Base-by-base conservation (phyloP, 345 rosid species). In the Anacardium occidentale region DNA sequence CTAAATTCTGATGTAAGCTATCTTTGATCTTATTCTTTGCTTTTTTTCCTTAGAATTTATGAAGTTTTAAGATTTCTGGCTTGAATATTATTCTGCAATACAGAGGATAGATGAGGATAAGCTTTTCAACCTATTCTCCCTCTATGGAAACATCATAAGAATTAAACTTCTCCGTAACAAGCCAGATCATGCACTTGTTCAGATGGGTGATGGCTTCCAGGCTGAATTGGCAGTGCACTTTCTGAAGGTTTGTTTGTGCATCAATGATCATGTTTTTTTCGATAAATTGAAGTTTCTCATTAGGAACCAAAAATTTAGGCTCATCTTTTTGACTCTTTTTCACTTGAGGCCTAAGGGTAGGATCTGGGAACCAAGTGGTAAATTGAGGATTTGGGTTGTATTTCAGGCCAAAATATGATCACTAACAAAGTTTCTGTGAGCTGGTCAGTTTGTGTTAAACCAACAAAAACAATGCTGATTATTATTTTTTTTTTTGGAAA, bases 121-220 rank as follows among this genome's bases (percentile, higher is more conserved):
- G 84, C 96, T 95, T 71, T 95, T 95, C 79, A 92, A 95, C 79
- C 82, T 95, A 29, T 95, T 95, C 77, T 95, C 99, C 44, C 89
- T 95, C 47, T 95, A 95, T 65, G 99, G 99, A 67, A 95, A 95
- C 81, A 95, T 95, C 75, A 85, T 90, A 79, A 88, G 97, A 71
- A 93, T 95, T 60, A 95, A 95, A 77, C 85, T 91, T 83, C 96
- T 95, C 52, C 98, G 90, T 55, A 92, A 91, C 79, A 95, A 95
- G 81, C 97, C 98, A 11, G 99, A 95, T 76, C 99, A 95, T 78
- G 99, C 99, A 15, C 94, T 95, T 44, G 89, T 95, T 79, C 97
- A 95, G 88, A 88, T 95, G 99, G 98, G 93, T 2, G 99, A 95
- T 74, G 99, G 99, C 60, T 91, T 95, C 76, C 99, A 93, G 79